Evolutionary conservation across 2,329 filamentous ascomycete genomes (phyloP), one percentile per base, ranked within the genome.

Genomic region (Colletotrichum cordylinicola): DNA sequence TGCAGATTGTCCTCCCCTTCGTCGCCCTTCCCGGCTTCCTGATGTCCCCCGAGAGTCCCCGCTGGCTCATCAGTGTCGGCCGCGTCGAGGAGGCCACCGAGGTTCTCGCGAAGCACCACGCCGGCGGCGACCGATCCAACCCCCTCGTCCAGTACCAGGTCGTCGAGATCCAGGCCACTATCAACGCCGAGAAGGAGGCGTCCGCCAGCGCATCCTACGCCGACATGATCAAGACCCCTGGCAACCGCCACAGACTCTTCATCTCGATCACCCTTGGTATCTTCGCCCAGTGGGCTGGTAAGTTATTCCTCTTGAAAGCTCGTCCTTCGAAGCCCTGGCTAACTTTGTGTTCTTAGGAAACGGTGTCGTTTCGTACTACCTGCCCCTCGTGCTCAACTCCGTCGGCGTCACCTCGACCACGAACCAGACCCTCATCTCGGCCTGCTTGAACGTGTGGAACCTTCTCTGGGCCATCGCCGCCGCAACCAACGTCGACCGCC

Each of bases 1-100:
- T 90, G 2, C 89, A 90, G 75, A 85, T 87, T 74, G 85, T 84
- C 33, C 84, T 71, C 85, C 87, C 87, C 4, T 73, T 85, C 35
- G 76, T 87, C 55, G 80, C 80, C 72, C 69, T 81, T 24, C 75
- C 77, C 37, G 80, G 78, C 71, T 79, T 82, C 70, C 79, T 80
- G 77, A 70, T 81, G 33, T 78, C 81, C 29, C 80, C 80, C 35
- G 81, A 82, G 78, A 82, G 81, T 27, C 81, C 81, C 31, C 78
- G 81, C 67, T 82, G 80, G 80, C 77, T 83, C 66, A 79, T 82
- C 60, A 81, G 78, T 24, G 74, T 74, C 13, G 79, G 79, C 66
- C 80, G 80, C 77, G 78, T 78, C 29, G 68, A 75, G 24, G 72
- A 86, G 33, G 85, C 86, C 6, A 81, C 80, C 35, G 80, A 82